Percentiles rank a stretch among this genome's conserved stretches.
These are phyloP conservation scores for Nemania diffusa DNA, from an alignment of 2,329 filamentous ascomycete species.

Conservation along the genomic window DNA sequence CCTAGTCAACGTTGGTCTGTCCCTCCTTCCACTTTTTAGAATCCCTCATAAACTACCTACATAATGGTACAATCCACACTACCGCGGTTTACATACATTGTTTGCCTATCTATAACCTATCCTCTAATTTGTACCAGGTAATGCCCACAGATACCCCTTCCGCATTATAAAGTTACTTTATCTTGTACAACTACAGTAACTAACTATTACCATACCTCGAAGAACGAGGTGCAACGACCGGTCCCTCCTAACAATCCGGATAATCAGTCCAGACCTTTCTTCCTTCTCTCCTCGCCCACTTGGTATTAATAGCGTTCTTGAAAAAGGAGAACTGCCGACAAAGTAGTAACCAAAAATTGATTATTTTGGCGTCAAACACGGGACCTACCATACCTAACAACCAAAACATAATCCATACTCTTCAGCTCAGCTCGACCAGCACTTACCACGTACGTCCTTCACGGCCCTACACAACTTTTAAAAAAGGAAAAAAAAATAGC, in stretches of 20 bases:
- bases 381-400: neutral
- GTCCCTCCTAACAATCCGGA: neutral
- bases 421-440: neutral
- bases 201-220: neutral
- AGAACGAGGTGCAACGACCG: neutral
- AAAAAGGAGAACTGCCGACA: neutral
- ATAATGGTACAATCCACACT: neutral
- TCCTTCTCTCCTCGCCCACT: no score
- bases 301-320: neutral
- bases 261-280: neutral
- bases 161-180: neutral
- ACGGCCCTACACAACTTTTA: neutral
- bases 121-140: neutral
- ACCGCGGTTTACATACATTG: neutral
- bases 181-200: neutral
- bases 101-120: no score
- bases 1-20: neutral
- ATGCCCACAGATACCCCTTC: neutral
- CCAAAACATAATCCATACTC: neutral
- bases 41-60: neutral
- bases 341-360: neutral
- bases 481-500: no score
- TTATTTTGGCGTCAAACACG: neutral
- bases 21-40: slow-evolving; percentile 6
- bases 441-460: neutral